These are phyloP conservation scores for Circinella umbellata DNA, from an alignment of 371 early-diverging fungal species.

Conservation along the genomic window DNA sequence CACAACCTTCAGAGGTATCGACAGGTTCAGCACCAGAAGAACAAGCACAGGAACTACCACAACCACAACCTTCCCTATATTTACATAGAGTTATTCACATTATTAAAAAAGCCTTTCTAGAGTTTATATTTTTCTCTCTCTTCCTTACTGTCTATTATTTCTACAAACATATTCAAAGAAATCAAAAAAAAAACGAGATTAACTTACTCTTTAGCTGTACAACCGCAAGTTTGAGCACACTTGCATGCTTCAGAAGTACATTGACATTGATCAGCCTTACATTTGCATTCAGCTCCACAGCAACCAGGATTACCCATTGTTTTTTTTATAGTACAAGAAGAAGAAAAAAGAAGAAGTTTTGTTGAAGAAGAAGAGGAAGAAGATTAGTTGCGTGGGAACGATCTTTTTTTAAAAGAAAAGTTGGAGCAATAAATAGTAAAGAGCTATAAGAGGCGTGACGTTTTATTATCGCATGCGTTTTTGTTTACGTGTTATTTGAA, in stretches of 20 bases:
- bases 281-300: constrained; percentile 8
- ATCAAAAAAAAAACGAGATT: too few species aligned
- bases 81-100: too few species aligned
- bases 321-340: not conserved
- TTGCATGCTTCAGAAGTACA: not conserved
- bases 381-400: not conserved
- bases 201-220: not conserved
- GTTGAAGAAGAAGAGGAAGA: not conserved
- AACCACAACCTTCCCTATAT: not conserved
- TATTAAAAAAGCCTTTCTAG: too few species aligned
- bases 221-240: constrained; percentile 1
- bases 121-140: too few species aligned
- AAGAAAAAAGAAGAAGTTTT: not conserved
- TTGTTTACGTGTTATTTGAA: too few species aligned
- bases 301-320: not conserved
- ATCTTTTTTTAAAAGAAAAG: not conserved
- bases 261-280: not conserved
- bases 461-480: too few species aligned
- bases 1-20: not conserved
- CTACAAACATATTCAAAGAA: too few species aligned
- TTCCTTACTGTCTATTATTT: too few species aligned
- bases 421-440: not conserved
- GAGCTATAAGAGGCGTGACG: too few species aligned
- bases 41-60: not conserved
- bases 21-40: not conserved